These are phyloP conservation scores for Lasiosphaeria miniovina DNA, from an alignment of 495 filamentous ascomycete species.

Conservation along the genomic window DNA sequence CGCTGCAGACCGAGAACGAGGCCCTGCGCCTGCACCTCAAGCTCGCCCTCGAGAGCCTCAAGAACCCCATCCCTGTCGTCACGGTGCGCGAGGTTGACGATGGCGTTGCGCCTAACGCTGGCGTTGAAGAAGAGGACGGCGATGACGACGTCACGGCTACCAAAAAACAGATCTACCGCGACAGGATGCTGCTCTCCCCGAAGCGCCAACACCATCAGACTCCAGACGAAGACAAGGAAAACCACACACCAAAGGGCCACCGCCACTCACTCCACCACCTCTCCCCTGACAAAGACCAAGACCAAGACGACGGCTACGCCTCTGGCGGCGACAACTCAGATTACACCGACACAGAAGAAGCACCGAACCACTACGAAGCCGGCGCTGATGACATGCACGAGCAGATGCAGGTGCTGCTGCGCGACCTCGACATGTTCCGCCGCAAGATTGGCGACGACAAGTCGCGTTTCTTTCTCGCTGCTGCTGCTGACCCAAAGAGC, in stretches of 20 bases:
- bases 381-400: slow-evolving; percentile 61
- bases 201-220: slow-evolving; percentile 4
- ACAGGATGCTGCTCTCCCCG: not conserved
- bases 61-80: slow-evolving; percentile 75
- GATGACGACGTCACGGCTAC: not conserved
- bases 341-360: no score
- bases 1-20: slow-evolving; percentile 84
- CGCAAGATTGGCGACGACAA: slow-evolving; percentile 80
- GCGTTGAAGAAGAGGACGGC: slow-evolving; percentile 17
- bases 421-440: slow-evolving; percentile 77
- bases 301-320: slow-evolving; percentile 18
- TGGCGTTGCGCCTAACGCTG: slow-evolving; percentile 9
- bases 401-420: slow-evolving; percentile 66
- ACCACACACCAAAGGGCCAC: not conserved
- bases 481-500: no score
- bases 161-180: not conserved
- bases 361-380: slow-evolving; percentile 9
- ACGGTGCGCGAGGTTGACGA: slow-evolving; percentile 33
- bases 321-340: not conserved
- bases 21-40: slow-evolving; percentile 80
- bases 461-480: slow-evolving; percentile 39
- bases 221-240: slow-evolving; percentile 22
- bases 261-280: not conserved
- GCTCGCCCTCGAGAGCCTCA: slow-evolving; percentile 78
- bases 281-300: slow-evolving; percentile 18